Evolutionary conservation across 768 basidiomycete genomes (phyloP).

Genomic region (Pleurotus ostreatus): DNA sequence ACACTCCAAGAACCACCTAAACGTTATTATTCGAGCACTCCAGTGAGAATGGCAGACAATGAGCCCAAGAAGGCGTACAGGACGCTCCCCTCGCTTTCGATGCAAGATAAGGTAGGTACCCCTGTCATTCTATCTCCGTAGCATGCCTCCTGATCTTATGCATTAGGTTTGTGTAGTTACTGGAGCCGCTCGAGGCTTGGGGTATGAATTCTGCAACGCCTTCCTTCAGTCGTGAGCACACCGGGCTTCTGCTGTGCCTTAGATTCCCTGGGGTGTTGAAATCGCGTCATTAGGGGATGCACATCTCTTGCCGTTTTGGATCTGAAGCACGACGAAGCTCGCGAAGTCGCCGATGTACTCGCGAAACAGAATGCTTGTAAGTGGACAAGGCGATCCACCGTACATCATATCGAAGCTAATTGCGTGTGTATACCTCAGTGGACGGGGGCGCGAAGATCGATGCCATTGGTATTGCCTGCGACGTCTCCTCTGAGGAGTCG

Average conservation of each 20-base stretch:
- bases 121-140: slow-evolving; percentile 8
- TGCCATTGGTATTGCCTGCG: slow-evolving; percentile 77
- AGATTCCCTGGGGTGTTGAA: not conserved
- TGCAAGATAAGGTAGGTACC: slow-evolving; percentile 77
- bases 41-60: not conserved
- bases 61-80: slow-evolving; percentile 20
- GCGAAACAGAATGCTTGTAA: slow-evolving; percentile 46
- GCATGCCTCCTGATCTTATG: not conserved
- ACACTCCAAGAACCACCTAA: not conserved
- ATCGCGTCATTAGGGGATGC: slow-evolving; percentile 58
- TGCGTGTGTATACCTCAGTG: slow-evolving; percentile 27
- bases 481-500: slow-evolving; percentile 79
- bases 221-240: slow-evolving; percentile 72
- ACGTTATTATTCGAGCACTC: slow-evolving; percentile 12
- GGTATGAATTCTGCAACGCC: slow-evolving; percentile 86
- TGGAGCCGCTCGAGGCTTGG: slow-evolving; percentile 89
- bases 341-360: slow-evolving; percentile 68
- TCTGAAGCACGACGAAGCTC: slow-evolving; percentile 66
- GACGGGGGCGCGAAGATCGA: slow-evolving; percentile 51
- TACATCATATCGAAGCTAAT: slow-evolving; percentile 1
- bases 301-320: slow-evolving; percentile 79
- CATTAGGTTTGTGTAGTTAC: slow-evolving; percentile 85
- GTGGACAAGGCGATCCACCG: not conserved
- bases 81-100: slow-evolving; percentile 72
- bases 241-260: not conserved